Evolutionary conservation across 2,329 filamentous ascomycete species (phyloP).

Genomic region (Sclerotinia trifoliorum): DNA sequence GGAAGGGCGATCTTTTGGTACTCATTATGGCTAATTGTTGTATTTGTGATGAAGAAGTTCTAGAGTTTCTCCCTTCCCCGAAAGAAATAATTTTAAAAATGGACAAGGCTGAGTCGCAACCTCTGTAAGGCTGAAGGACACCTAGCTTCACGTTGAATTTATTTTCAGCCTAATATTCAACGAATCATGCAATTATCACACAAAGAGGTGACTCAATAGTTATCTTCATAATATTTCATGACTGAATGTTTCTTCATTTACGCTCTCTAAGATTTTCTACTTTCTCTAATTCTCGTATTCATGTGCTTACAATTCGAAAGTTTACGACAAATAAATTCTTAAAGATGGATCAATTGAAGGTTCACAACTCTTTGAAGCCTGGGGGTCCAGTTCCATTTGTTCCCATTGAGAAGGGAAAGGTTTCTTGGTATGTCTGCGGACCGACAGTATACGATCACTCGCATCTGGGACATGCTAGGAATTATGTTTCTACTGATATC

Average conservation of each 20-base stretch:
- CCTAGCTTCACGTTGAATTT: neutral
- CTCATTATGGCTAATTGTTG: conserved; percentile 30
- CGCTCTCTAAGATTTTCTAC: conserved; percentile 17
- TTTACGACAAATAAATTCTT: conserved; percentile 18
- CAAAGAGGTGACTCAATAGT: conserved; percentile 24
- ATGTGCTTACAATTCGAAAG: conserved; percentile 25
- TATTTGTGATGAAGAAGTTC: conserved; percentile 14
- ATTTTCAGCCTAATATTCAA: conserved; percentile 2
- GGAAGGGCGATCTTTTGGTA: conserved; percentile 66
- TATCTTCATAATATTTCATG: conserved; percentile 14
- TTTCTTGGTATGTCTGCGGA: conserved; percentile 72
- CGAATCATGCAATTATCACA: conserved; percentile 18
- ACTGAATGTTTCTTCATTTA: conserved; percentile 27
- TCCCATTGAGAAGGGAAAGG: conserved; percentile 28
- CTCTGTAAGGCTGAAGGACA: conserved; percentile 5
- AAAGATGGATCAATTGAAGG: conserved; percentile 36
- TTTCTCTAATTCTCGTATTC: conserved; percentile 10
- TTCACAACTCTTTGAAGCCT: conserved; percentile 39
- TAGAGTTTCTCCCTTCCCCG: neutral
- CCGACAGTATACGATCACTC: conserved; percentile 67
- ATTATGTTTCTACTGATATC: conserved; percentile 73
- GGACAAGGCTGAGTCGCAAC: neutral
- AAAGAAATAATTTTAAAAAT: conserved; percentile 18
- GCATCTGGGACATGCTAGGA: conserved; percentile 66
- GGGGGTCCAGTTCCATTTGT: conserved; percentile 35